Percentiles rank a stretch among this genome's conserved stretches.
These are phyloP conservation scores for Talaromyces trachyspermus DNA, from an alignment of 495 filamentous ascomycete genomes.

Conservation along the genomic window DNA sequence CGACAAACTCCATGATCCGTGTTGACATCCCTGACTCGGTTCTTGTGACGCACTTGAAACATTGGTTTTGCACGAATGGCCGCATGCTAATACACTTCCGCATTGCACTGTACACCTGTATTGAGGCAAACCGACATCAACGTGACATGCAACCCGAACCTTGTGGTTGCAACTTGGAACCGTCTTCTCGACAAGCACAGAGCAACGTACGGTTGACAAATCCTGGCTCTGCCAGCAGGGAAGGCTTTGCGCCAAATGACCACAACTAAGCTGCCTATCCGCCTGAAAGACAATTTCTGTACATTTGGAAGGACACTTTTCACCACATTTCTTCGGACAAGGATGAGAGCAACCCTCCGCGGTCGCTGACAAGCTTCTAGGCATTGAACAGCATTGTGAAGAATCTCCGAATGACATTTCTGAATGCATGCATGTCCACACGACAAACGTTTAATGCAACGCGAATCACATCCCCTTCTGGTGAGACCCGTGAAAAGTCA, in stretches of 20 bases:
- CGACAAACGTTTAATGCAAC: conserved; percentile 50
- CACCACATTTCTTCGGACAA: conserved; percentile 56
- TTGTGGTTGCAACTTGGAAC: conserved; percentile 50
- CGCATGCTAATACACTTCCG: conserved; percentile 41
- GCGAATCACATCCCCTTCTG: conserved; percentile 65
- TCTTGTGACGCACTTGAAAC: conserved; percentile 35
- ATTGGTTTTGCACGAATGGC: conserved; percentile 52
- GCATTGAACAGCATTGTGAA: conserved; percentile 60
- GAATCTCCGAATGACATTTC: conserved; percentile 59
- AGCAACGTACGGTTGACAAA: conserved; percentile 27
- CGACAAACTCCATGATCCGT: conserved; percentile 44
- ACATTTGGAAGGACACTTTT: conserved; percentile 47
- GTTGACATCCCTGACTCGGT: conserved; percentile 13
- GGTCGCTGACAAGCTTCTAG: conserved; percentile 52
- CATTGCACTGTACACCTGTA: conserved; percentile 46
- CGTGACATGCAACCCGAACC: conserved; percentile 41
- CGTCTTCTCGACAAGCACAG: conserved; percentile 28
- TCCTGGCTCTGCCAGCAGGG: conserved; percentile 47
- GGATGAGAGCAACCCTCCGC: conserved; percentile 51
- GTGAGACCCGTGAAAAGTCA: conserved; percentile 53
- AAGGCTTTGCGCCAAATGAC: conserved; percentile 42
- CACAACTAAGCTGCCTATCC: conserved; percentile 49
- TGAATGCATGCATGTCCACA: conserved; percentile 68
- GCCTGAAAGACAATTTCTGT: conserved; percentile 23
- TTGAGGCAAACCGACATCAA: conserved; percentile 23